Percentiles rank a stretch among this genome's conserved stretches.
These are phyloP conservation scores for Cerioporus squamosus DNA, from an alignment of 1,284 basidiomycete genomes.

Conservation along the genomic window DNA sequence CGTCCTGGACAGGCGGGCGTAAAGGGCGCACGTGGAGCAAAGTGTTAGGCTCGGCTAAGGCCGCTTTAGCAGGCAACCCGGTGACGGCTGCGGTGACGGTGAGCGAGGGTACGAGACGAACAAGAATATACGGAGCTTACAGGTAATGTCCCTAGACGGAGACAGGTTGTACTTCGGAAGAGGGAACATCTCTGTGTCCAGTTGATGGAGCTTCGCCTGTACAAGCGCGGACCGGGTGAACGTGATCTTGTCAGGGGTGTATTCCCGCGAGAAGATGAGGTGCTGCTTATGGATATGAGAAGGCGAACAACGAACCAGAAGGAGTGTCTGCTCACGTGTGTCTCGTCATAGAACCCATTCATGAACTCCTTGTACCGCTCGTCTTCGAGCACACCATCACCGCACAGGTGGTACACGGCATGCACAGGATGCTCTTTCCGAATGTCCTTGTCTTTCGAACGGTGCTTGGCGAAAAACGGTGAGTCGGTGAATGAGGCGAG, in stretches of 20 bases:
- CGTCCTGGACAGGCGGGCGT: slow-evolving; percentile 42
- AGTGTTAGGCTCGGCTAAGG: slow-evolving; percentile 45
- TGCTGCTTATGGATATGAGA: slow-evolving; percentile 13
- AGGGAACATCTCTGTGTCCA: slow-evolving; percentile 80
- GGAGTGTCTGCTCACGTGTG: slow-evolving; percentile 27
- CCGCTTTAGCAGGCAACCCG: slow-evolving; percentile 51
- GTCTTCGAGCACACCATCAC: slow-evolving; percentile 68
- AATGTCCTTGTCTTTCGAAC: slow-evolving; percentile 46
- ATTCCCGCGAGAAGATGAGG: slow-evolving; percentile 47
- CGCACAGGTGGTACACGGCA: slow-evolving; percentile 70
- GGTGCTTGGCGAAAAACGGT: slow-evolving; percentile 53
- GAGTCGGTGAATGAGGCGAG: slow-evolving; percentile 54
- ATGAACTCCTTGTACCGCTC: slow-evolving; percentile 76
- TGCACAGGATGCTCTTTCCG: slow-evolving; percentile 53
- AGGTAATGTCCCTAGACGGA: slow-evolving; percentile 42
- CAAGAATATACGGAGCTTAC: slow-evolving; percentile 34
- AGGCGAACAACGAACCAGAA: background rate
- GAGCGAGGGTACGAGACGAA: background rate
- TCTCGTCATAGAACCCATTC: slow-evolving; percentile 39
- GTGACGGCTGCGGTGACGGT: slow-evolving; percentile 41
- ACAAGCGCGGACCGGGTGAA: slow-evolving; percentile 79
- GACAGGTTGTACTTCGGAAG: slow-evolving; percentile 59
- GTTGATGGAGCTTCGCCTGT: slow-evolving; percentile 71
- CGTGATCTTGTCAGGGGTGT: slow-evolving; percentile 68
- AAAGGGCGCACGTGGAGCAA: slow-evolving; percentile 52